These are phyloP conservation scores for Pichia kudriavzevii DNA, from an alignment of 1,139 yeast species.

Conservation along the genomic window DNA sequence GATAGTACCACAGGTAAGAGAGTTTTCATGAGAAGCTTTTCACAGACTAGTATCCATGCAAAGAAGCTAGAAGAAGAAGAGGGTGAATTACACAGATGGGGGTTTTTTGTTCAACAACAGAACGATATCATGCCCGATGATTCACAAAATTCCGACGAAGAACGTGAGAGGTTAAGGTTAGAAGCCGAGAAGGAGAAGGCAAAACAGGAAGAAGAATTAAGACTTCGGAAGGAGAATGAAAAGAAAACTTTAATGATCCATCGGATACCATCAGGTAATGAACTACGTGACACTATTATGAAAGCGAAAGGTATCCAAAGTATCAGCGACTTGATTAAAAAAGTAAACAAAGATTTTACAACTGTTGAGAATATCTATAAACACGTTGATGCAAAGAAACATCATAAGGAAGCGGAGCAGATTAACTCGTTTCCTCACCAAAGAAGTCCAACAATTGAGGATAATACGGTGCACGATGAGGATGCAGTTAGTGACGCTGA, in stretches of 20 bases:
- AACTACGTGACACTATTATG: slow-evolving; percentile 67
- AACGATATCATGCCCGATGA: slow-evolving; percentile 34
- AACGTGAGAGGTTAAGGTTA: slow-evolving; percentile 9
- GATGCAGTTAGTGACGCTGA: slow-evolving; percentile 11
- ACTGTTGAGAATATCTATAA: slow-evolving; percentile 51
- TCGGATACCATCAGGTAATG: slow-evolving; percentile 65
- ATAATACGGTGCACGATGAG: not conserved
- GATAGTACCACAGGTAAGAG: slow-evolving; percentile 70
- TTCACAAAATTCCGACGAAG: slow-evolving; percentile 10
- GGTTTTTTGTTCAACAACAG: slow-evolving; percentile 62
- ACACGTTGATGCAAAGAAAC: slow-evolving; percentile 17
- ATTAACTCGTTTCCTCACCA: too few relatives aligned
- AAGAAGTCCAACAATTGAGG: not conserved
- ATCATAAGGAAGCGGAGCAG: not conserved
- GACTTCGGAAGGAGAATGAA: slow-evolving; percentile 10
- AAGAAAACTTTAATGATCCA: slow-evolving; percentile 26
- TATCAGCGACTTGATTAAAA: slow-evolving; percentile 61
- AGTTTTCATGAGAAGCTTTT: slow-evolving; percentile 52
- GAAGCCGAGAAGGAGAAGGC: slow-evolving; percentile 12
- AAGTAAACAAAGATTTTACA: slow-evolving; percentile 44
- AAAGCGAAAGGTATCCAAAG: slow-evolving; percentile 72
- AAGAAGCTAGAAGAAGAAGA: slow-evolving; percentile 81
- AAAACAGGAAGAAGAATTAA: slow-evolving; percentile 8
- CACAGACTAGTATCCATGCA: slow-evolving; percentile 61
- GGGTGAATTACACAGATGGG: slow-evolving; percentile 85